A percentile compares a stretch with the other conserved stretches of the same genome.
Conservation (phyloP, 2,329 filamentous ascomycete genomes). For the Ceratocystis papillata region DNA sequence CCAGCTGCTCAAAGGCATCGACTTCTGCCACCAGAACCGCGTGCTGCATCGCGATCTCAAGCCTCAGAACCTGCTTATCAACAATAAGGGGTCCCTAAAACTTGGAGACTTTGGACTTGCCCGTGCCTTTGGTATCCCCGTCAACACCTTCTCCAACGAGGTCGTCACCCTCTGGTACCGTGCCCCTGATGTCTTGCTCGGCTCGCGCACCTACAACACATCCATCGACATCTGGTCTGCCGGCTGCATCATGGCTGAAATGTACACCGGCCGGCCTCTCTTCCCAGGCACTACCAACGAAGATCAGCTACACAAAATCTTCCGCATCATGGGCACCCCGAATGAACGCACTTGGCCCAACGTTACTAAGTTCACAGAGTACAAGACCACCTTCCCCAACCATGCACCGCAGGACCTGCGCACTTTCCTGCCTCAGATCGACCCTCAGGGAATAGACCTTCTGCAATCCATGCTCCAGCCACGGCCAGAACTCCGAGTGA, state of each 20-base stretch:
- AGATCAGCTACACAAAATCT: slow-evolving; percentile 93
- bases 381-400: slow-evolving; percentile 89
- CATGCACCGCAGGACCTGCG: slow-evolving; percentile 86
- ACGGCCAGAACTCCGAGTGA: slow-evolving; percentile 81
- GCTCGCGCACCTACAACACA: slow-evolving; percentile 95
- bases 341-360: slow-evolving; percentile 93
- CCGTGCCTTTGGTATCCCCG: slow-evolving; percentile 88
- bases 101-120: slow-evolving; percentile 91
- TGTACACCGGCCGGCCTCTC: slow-evolving; percentile 91
- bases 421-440: slow-evolving; percentile 80
- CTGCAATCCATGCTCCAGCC: slow-evolving; percentile 86
- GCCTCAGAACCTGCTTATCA: slow-evolving; percentile 93
- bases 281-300: slow-evolving; percentile 98
- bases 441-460: slow-evolving; percentile 74
- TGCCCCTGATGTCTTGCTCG: slow-evolving; percentile 87
- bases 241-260: slow-evolving; percentile 99
- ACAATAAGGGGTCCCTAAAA: slow-evolving; percentile 80
- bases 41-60: slow-evolving; percentile 93
- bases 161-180: slow-evolving; percentile 97
- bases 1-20: slow-evolving; percentile 87
- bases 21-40: slow-evolving; percentile 95
- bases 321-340: slow-evolving; percentile 95
- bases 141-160: slow-evolving; percentile 97
- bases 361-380: slow-evolving; percentile 91
- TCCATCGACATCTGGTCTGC: slow-evolving; percentile 99